Evolutionary conservation across 768 basidiomycete genomes (phyloP).

Genomic region (Leccinum subtestaceum): DNA sequence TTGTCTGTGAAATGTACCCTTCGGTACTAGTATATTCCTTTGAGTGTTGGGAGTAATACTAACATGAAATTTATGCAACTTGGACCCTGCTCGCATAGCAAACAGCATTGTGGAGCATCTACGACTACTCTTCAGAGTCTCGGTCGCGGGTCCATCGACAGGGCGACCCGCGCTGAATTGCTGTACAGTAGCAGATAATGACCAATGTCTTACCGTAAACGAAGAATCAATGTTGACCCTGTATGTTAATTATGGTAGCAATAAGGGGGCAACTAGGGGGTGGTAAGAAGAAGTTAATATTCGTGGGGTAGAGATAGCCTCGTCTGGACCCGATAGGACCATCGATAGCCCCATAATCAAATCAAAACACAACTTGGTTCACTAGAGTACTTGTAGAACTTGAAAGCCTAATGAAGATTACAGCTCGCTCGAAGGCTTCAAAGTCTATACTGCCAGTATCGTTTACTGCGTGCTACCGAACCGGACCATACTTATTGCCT

Average conservation of each 20-base stretch:
- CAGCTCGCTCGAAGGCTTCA: not conserved
- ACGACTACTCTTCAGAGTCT: not conserved
- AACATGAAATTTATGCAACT: not conserved
- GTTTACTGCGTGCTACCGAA: not conserved
- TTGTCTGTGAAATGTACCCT: not conserved
- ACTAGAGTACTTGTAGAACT: too few relatives aligned
- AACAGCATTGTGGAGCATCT: not conserved
- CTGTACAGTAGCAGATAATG: not conserved
- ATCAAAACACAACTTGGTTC: not conserved
- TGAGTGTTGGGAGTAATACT: too few relatives aligned
- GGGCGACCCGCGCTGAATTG: not conserved
- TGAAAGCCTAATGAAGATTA: not conserved
- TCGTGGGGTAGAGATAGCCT: not conserved
- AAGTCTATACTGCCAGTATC: not conserved
- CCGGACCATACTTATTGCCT: not conserved
- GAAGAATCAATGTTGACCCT: not conserved
- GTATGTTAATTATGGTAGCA: not conserved
- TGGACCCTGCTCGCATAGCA: not conserved
- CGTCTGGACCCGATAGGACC: not conserved
- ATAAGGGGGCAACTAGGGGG: not conserved
- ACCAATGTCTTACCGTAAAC: not conserved
- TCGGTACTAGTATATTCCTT: too few relatives aligned
- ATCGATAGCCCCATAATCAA: not conserved
- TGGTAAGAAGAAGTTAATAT: not conserved
- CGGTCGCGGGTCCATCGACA: not conserved